Evolutionary conservation across 371 early-diverging fungal genomes (phyloP), one percentile per base, ranked within the genome.

Genomic region (Actinomucor elegans): DNA sequence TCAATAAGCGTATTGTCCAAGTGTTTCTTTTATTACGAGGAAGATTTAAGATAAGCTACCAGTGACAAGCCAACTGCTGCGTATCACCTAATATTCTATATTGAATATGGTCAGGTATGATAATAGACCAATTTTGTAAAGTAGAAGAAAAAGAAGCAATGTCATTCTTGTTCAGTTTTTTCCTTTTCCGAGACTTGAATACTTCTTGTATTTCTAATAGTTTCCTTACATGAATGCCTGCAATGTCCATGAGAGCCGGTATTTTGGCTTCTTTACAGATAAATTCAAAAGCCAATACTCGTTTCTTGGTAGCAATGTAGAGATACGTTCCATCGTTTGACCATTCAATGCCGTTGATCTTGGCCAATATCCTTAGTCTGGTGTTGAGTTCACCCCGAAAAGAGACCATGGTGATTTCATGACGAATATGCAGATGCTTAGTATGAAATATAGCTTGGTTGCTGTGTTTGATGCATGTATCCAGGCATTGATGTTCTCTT

Each of bases 261-360:
- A 29, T 29, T 5, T 5, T 14, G 10, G 17, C 20, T 5, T 38
- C 11, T 0, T 24, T 34, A 15, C n/a, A 15, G 11, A 60, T 24
- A 46, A 82, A 63, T 40, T 75, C 71, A 45, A 73, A 83, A 21
- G 67, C 71, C 20, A 83, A 52, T 15, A 83, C 79, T 2, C 83
- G 65, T n/a, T 77, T 69, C 31, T 77, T 67, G 8, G 83, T 80
- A 0, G 83, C 67, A 18, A 83, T 72, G 43, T 79, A 80, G 17
- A 83, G 55, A 33, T 73, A 61, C 1, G 59, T 65, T 1, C 83
- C 83, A 52, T 80, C 75, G 6, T 61, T 58, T 3, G 80, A 77
- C 83, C 83, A 83, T 2, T 76, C 73, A 14, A 80, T 62, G 3
- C 83, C 83, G 37, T 80, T 81, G 47, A 83, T 76, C 15, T 69